A percentile compares a stretch with the other conserved stretches of the same genome.
Conservation (phyloP, 2,329 filamentous ascomycete genomes). For the Pseudogymnoascus sp. region DNA sequence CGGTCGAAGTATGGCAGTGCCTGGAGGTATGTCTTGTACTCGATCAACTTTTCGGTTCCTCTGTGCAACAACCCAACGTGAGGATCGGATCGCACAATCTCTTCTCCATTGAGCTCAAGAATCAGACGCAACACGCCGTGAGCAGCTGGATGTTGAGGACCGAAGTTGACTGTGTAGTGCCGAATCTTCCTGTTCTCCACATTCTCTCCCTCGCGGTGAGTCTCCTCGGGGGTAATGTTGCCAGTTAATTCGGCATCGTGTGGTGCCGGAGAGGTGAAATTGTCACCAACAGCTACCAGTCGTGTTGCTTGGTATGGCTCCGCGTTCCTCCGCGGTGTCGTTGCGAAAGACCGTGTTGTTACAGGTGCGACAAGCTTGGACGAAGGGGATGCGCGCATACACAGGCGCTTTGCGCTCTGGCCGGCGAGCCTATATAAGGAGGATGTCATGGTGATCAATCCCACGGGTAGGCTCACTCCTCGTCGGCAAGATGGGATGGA, state of each 20-base stretch:
- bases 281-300: slow-evolving; percentile 50
- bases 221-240: slow-evolving; percentile 29
- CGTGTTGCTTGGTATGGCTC: slow-evolving; percentile 44
- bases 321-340: slow-evolving; percentile 56
- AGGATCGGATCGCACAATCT: slow-evolving; percentile 92
- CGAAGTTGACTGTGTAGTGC: slow-evolving; percentile 99
- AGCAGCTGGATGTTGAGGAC: slow-evolving; percentile 94
- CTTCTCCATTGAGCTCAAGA: slow-evolving; percentile 94
- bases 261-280: slow-evolving; percentile 45
- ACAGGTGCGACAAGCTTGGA: slow-evolving; percentile 29
- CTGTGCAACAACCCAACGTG: slow-evolving; percentile 94
- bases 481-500: slow-evolving; percentile 13
- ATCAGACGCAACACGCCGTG: slow-evolving; percentile 97
- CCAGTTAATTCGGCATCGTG: slow-evolving; percentile 14
- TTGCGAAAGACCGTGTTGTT: slow-evolving; percentile 55
- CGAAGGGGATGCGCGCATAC: slow-evolving; percentile 36
- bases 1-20: slow-evolving; percentile 98
- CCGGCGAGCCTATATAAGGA: slow-evolving; percentile 65
- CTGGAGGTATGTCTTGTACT: slow-evolving; percentile 99
- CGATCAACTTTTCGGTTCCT: slow-evolving; percentile 98
- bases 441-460: slow-evolving; percentile 54
- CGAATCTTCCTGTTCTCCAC: slow-evolving; percentile 73
- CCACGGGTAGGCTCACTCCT: slow-evolving; percentile 8
- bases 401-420: slow-evolving; percentile 61
- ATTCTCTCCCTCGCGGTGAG: slow-evolving; percentile 35